Evolutionary conservation across 2,329 filamentous ascomycete species (phyloP), one percentile per base, ranked within the genome.

Genomic region (Talaromyces sp.): DNA sequence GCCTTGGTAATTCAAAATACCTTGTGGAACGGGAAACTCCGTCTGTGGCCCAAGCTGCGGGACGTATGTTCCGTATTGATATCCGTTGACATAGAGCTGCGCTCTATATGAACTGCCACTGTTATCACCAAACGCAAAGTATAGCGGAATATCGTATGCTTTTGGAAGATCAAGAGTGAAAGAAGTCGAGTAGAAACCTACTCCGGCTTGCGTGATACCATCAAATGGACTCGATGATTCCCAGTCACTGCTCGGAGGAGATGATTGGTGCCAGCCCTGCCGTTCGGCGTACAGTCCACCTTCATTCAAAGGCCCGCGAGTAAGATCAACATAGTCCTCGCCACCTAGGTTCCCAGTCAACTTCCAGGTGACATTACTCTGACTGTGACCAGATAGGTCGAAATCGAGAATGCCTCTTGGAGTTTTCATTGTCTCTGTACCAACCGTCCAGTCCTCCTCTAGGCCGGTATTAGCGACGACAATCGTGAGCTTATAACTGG

Each of bases 41-140:
- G 80, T 84, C 73, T 93, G 88, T 1, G 89, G 89, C 0, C 89
- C 89, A n/a, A 91, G 78, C 62, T 91, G 87, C 66, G 84, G 85
- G n/a, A 74, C 71, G 61, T 81, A 86, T 67, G 86, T 85, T 2
- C 83, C 84, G 62, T 85, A 91, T 69, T 91, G 88, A 71, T 85
- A 91, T 1, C 89, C 89, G 64, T 91, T 91, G 45, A 91, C 84
- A 66, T 82, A 91, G 6, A 91, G 72, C 64, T 87, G 81, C 1
- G 78, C 83, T 17, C 88, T 78, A 62, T 87, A 88, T 80, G 82
- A 21, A 28, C 31, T 60, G 21, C 37, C 35, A 77, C 73, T 77
- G 88, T 88, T 63, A 53, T 74, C 74, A 1, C 64, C 66, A 60
- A 84, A 81, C 1, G 73, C 73, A 65, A 85, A 82, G 31, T 75